A percentile compares a stretch with the other conserved stretches of the same genome.
These are phyloP conservation scores for Stevia rebaudiana DNA, from an alignment of 140 eudicot species.

Conservation along the genomic window DNA sequence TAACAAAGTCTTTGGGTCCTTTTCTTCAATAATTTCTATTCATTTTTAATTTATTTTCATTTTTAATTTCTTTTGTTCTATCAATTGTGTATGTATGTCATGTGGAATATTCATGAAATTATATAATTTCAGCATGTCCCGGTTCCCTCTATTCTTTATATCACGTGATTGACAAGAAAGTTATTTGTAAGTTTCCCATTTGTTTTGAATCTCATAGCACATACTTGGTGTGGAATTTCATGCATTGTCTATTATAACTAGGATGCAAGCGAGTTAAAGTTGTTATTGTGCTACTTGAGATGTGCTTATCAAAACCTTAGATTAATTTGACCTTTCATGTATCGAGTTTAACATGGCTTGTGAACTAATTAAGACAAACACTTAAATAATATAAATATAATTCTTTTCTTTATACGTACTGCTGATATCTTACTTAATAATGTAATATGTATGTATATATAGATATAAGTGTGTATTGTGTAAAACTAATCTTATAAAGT, in stretches of 20 bases:
- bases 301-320: too few species aligned
- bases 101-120: constrained; percentile 33
- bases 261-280: too few species aligned
- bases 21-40: not conserved
- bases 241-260: constrained; percentile 2
- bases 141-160: constrained; percentile 21
- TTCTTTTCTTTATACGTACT: too few species aligned
- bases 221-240: constrained; percentile 20
- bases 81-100: constrained; percentile 45
- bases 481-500: too few species aligned
- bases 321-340: too few species aligned
- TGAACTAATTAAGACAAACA: too few species aligned
- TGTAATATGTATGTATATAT: too few species aligned
- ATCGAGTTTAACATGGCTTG: too few species aligned
- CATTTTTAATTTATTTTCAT: not conserved
- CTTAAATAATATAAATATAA: too few species aligned
- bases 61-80: constrained; percentile 7
- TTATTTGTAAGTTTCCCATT: constrained; percentile 53
- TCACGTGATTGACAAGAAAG: constrained; percentile 62
- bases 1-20: constrained; percentile 65
- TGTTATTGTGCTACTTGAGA: too few species aligned
- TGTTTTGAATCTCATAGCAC: constrained; percentile 37
- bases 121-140: constrained; percentile 20
- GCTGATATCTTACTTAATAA: too few species aligned
- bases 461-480: too few species aligned